phyloP scores from a whole-genome alignment of 768 basidiomycete species.

The Suillus occidentalis region DNA sequence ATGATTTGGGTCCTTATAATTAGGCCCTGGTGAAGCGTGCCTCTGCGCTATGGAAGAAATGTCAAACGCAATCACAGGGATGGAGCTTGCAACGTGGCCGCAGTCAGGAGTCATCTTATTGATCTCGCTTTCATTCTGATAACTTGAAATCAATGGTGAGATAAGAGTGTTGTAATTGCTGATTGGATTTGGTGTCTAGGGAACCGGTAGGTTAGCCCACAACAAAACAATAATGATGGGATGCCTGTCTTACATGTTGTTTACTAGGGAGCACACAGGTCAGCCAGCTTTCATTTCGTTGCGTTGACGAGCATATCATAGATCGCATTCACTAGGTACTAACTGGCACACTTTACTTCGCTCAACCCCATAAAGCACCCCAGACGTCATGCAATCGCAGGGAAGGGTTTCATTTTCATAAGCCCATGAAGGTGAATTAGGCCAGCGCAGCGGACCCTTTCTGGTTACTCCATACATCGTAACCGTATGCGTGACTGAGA shows the following conservation, averaged over 20 bases:
- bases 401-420: slow-evolving; percentile 5
- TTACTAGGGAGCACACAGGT: neutral
- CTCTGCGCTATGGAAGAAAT: neutral
- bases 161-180: neutral
- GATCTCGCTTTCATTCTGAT: neutral
- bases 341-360: neutral
- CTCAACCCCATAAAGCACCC: neutral
- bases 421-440: neutral
- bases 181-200: neutral
- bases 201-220: neutral
- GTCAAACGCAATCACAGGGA: neutral
- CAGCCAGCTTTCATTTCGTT: neutral
- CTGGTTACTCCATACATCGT: neutral
- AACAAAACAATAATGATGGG: neutral
- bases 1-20: neutral
- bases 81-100: neutral
- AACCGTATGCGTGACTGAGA: neutral
- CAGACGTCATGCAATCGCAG: neutral
- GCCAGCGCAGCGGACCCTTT: neutral
- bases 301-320: neutral
- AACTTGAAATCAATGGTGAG: neutral
- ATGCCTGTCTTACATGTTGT: neutral
- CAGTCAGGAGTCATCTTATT: neutral
- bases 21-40: neutral
- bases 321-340: neutral